Conservation (phyloP, 2,329 filamentous ascomycete genomes). For the Davidsoniella eucalypti region DNA sequence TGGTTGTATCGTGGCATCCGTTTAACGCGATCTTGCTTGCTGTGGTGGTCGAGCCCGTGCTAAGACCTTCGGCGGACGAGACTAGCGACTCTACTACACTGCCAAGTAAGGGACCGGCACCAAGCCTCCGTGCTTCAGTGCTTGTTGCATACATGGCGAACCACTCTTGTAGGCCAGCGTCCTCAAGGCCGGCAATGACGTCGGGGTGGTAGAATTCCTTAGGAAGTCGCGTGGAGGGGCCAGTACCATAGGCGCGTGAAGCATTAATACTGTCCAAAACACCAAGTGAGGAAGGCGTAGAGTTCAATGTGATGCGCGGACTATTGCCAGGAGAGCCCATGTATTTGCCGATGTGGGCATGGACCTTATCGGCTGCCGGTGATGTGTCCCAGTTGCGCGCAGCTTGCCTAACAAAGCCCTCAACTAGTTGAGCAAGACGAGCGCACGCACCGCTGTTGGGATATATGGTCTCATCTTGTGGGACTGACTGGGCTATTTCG, state of each 20-base stretch:
- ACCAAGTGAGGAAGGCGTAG: constrained; percentile 44
- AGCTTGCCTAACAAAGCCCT: constrained; percentile 55
- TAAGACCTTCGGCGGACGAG: constrained; percentile 37
- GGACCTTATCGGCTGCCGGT: constrained; percentile 71
- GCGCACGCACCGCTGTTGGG: constrained; percentile 63
- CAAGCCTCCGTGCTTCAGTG: constrained; percentile 71
- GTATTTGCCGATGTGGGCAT: constrained; percentile 61
- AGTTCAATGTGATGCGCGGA: constrained; percentile 62
- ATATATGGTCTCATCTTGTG: constrained; percentile 60
- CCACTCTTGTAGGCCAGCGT: constrained; percentile 82
- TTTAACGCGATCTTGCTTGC: constrained; percentile 51
- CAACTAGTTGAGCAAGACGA: constrained; percentile 51
- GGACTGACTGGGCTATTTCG: constrained; percentile 31
- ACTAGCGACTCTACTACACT: constrained; percentile 69
- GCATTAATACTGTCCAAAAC: constrained; percentile 92
- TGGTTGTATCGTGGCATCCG: constrained; percentile 86
- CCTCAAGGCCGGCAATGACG: constrained; percentile 50
- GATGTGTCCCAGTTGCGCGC: constrained; percentile 59
- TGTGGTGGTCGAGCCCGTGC: constrained; percentile 20
- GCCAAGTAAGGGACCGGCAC: constrained; percentile 71
- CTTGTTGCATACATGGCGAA: constrained; percentile 74
- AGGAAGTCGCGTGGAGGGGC: constrained; percentile 58
- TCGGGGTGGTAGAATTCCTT: constrained; percentile 73
- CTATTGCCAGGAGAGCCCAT: constrained; percentile 42
- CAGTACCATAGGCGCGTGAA: constrained; percentile 59